Evolutionary conservation across 202 grass and related monocot genomes (phyloP).

Genomic region (Dendrocalamus latiflorus): DNA sequence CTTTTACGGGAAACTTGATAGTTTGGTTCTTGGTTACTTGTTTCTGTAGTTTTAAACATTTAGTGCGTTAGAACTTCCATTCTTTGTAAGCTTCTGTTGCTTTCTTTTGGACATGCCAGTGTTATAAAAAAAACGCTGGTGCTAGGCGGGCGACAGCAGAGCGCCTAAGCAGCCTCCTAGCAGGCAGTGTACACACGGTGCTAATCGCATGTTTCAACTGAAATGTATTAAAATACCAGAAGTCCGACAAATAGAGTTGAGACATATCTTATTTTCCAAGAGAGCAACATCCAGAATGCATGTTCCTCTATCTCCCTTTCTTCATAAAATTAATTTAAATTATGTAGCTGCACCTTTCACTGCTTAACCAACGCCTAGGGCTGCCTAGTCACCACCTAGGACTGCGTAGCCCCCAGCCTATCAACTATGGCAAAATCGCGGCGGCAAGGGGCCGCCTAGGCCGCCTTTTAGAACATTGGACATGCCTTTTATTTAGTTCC

Average conservation of each 20-base stretch:
- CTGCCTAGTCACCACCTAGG: too few relatives aligned
- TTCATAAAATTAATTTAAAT: not conserved
- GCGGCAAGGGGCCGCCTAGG: not conserved
- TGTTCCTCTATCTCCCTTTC: not conserved
- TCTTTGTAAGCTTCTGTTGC: not conserved
- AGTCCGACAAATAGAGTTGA: not conserved
- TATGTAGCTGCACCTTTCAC: not conserved
- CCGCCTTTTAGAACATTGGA: not conserved
- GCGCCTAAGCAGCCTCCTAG: not conserved
- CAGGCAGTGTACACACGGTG: not conserved
- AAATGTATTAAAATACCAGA: not conserved
- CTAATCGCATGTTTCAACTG: not conserved
- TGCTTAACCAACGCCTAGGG: not conserved
- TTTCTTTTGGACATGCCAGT: not conserved
- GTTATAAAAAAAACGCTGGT: not conserved
- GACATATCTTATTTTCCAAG: not conserved
- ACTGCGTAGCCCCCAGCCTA: too few relatives aligned
- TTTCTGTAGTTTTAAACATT: not conserved
- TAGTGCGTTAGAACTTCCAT: conserved; percentile 7
- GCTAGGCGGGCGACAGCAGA: not conserved
- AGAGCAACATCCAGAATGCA: not conserved
- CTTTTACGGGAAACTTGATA: not conserved
- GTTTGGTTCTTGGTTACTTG: conserved; percentile 14
- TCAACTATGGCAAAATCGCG: not conserved
- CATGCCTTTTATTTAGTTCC: conserved; percentile 2